Base-by-base conservation (phyloP, 106 monocot species). In the Allium fistulosum region DNA sequence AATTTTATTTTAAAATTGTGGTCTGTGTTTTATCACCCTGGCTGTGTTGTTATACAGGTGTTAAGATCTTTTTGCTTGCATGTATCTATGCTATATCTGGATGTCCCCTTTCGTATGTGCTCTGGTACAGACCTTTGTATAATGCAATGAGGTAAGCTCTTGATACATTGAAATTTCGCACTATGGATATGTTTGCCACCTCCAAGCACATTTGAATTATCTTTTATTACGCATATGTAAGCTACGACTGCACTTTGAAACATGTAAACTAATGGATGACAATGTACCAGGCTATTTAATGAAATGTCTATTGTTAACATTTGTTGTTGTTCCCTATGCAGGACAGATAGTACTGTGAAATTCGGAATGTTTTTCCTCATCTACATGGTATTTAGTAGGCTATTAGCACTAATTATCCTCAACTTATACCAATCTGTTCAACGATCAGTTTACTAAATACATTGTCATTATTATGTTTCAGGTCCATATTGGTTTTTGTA, bases 41-140 rank as follows among this genome's bases (percentile, higher is more conserved):
- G 28, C 0, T 0, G 46, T 10, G 37, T 4, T 57, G 3, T 9
- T 9, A 14, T 50, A 18, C 82, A 96, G 91, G 88, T 74, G 88
- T 84, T n/a, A 86, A 88, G 63, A 85, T 96, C 8, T 96, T 91
- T 73, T 91, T 96, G 66, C 95, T 96, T 63, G 85, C 95, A 27
- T 65, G 58, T 26, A 91, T 96, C 6, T 96, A 91, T 86, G 91
- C 88, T 62, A 51, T 96, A 48, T 71, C 84, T 72, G 95, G 95
- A 37, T 72, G 72, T 45, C 95, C 91, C 48, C 81, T 91, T 52
- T 96, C 95, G 53, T 96, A 91, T 81, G 74, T 88, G 63, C 69
- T 91, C 52, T 96, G 95, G 95, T 96, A 96, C 61, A 77, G 95
- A 71, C 91, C 91, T 71, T 74, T 96, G 7, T 96, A 91, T 75